Evolutionary conservation across 257 asterid genomes (phyloP), one percentile per base, ranked within the genome.

Genomic region (Eucommia ulmoides): DNA sequence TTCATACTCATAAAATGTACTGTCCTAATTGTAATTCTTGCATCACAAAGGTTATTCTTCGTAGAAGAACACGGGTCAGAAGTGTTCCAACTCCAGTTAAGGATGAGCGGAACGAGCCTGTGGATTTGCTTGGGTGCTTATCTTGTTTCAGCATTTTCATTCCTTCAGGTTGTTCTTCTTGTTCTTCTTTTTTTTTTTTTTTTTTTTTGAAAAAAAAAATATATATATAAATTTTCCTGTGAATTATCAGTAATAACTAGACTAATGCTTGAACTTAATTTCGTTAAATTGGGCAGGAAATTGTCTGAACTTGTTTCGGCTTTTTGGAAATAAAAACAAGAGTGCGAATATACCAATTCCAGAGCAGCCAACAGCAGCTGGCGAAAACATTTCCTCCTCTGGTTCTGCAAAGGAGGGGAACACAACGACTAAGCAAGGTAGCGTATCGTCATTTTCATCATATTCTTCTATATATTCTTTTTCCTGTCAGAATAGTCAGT

Each of bases 61-160:
- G 86, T 20, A 56, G 87, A 52, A 74, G 50, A 54, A 75, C 29
- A 41, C 50, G 46, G 19, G 53, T 29, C 22, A 20, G 8, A 24
- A 41, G 20, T 41, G 9, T 47, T 19, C 46, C 17, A 11, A 22
- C 24, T 29, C 22, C 45, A 11, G 7, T 42, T 14, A 50, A 18
- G 3, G 22, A 15, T 6, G 24, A 8, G 24, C 8, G 48, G 24
- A 15, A 17, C 2, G 26, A 46, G 24, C 53, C 53, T 0, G 23
- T 3, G 22, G 66, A 65, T 23, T 58, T 74, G 23, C 19, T 78
- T 16, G 89, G 93, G 29, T 84, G 95, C 63, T 59, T 72, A 22
- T 55, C 78, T 7, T 84, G 95, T 70, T 66, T 84, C 64, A 60
- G 74, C 49, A 35, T 84, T 41, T 84, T 84, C 67, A 23, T 55